Evolutionary conservation across 2,329 filamentous ascomycete species (phyloP).

Genomic region (Raffaelea albimanens): DNA sequence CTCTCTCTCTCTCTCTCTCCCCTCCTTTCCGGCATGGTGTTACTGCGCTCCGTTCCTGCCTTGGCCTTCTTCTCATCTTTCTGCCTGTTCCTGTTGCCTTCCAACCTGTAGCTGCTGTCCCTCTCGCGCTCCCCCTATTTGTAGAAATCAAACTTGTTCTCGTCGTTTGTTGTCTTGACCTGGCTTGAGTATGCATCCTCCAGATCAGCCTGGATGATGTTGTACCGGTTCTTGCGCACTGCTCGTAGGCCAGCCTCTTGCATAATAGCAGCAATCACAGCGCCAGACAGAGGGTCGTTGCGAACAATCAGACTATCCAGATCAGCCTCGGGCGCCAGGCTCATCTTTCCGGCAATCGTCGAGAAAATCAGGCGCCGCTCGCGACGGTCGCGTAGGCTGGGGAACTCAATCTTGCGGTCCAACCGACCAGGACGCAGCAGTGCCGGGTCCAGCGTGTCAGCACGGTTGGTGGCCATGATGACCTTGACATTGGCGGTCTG

Average conservation of each 20-base stretch:
- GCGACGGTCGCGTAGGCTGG: slow-evolving; percentile 83
- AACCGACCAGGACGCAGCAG: slow-evolving; percentile 89
- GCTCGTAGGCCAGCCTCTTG: slow-evolving; percentile 92
- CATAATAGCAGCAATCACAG: slow-evolving; percentile 98
- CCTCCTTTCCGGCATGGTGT: not conserved
- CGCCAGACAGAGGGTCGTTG: slow-evolving; percentile 90
- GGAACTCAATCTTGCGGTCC: slow-evolving; percentile 98
- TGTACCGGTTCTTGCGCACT: slow-evolving; percentile 96
- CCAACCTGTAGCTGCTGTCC: too few species aligned
- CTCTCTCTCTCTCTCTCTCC: not conserved
- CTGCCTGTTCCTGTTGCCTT: not conserved
- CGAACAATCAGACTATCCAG: slow-evolving; percentile 92
- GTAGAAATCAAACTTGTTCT: slow-evolving; percentile 85
- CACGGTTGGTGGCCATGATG: slow-evolving; percentile 99
- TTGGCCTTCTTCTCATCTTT: not conserved
- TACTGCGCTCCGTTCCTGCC: not conserved
- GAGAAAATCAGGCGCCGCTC: slow-evolving; percentile 94
- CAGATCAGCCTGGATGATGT: slow-evolving; percentile 94
- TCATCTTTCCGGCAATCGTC: slow-evolving; percentile 98
- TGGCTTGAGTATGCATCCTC: slow-evolving; percentile 97
- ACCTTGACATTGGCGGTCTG: slow-evolving; percentile 99
- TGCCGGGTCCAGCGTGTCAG: slow-evolving; percentile 92
- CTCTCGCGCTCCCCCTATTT: slow-evolving; percentile 39
- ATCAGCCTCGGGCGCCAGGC: slow-evolving; percentile 89
- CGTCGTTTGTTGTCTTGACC: slow-evolving; percentile 67